Conservation (phyloP, 2,329 filamentous ascomycete species). For the Ceratocystis papillata region DNA sequence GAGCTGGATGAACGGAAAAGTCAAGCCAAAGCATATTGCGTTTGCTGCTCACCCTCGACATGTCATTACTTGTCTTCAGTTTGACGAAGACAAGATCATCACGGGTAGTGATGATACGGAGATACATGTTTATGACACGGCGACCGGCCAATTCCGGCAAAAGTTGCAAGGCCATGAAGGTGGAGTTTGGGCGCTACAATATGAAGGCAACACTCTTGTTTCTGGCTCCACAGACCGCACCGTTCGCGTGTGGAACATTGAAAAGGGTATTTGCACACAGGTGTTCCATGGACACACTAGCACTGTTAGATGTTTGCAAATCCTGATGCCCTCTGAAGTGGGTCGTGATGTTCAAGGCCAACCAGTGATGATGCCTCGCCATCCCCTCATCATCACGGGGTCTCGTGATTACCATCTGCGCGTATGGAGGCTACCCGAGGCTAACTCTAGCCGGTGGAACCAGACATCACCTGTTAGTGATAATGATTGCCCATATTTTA, state of each 20-base stretch:
- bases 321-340: constrained; percentile 74
- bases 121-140: constrained; percentile 96
- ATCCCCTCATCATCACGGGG: constrained; percentile 92
- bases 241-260: constrained; percentile 99
- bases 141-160: constrained; percentile 73
- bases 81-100: constrained; percentile 95
- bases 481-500: constrained; percentile 81
- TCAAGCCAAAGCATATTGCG: constrained; percentile 81
- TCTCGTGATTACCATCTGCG: constrained; percentile 88
- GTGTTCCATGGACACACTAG: constrained; percentile 97
- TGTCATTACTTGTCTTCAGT: constrained; percentile 95
- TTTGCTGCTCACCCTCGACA: constrained; percentile 88
- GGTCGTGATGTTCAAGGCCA: constrained; percentile 60
- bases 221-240: constrained; percentile 94
- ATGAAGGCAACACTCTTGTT: constrained; percentile 87
- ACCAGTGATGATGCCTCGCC: constrained; percentile 79
- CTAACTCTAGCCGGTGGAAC: constrained; percentile 64
- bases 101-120: constrained; percentile 96
- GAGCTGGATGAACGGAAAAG: constrained; percentile 79
- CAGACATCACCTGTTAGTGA: constrained; percentile 60
- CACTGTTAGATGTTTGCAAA: constrained; percentile 90
- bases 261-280: constrained; percentile 82
- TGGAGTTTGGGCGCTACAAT: constrained; percentile 94
- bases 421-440: constrained; percentile 85
- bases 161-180: constrained; percentile 89